Percentiles rank a stretch among this genome's conserved stretches.
Conservation (phyloP, 2,329 filamentous ascomycete species). For the Sclerotinia nivalis region DNA sequence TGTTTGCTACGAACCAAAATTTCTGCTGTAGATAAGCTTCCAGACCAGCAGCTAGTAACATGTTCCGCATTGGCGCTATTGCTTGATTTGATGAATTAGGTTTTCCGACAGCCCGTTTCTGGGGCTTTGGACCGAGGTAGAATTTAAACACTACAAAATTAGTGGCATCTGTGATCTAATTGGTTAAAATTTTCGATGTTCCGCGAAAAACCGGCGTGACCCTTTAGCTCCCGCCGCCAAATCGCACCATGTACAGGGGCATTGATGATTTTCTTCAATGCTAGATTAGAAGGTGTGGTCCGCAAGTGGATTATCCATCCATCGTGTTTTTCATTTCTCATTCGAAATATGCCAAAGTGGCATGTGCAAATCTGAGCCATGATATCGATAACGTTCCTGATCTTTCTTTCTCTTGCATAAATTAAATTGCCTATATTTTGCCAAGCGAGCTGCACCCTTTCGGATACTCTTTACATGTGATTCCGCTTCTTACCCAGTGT, state of each 20-base stretch:
- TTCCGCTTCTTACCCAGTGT: background rate
- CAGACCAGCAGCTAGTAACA: background rate
- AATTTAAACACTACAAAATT: no score
- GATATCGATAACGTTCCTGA: slow-evolving; percentile 4
- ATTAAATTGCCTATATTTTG: background rate
- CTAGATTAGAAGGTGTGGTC: background rate
- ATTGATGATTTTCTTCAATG: background rate
- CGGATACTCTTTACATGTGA: background rate
- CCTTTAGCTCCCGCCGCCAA: no score
- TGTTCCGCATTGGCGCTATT: background rate
- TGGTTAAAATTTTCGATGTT: no score
- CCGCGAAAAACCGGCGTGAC: no score
- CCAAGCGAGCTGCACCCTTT: slow-evolving; percentile 7
- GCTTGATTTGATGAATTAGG: background rate
- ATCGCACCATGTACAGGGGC: background rate
- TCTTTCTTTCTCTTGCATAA: slow-evolving; percentile 6
- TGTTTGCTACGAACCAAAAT: background rate
- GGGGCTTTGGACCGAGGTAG: background rate
- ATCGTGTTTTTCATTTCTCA: background rate
- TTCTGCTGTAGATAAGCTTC: background rate
- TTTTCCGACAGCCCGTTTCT: background rate
- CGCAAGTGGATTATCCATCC: background rate
- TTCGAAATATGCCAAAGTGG: background rate
- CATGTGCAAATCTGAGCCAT: background rate
- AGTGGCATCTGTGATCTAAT: no score